Evolutionary conservation across 148 eudicot species (phyloP).

Genomic region (Cornus controversa): DNA sequence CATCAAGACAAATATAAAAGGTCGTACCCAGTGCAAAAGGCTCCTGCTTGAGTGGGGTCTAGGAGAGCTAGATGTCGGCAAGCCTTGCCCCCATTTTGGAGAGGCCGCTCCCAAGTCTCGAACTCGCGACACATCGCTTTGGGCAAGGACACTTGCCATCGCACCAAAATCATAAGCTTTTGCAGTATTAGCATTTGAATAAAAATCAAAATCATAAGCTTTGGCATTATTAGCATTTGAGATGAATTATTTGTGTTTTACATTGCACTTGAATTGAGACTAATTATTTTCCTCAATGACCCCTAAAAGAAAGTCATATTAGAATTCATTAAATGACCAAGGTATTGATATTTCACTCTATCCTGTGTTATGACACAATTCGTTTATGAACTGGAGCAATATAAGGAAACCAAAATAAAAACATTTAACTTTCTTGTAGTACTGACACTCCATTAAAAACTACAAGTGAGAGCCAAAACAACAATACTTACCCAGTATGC

Average conservation of each 20-base stretch:
- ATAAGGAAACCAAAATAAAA: neutral
- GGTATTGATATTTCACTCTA: no score
- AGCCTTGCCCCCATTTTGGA: no score
- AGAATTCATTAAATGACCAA: neutral
- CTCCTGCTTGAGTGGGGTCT: no score
- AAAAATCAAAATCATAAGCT: neutral
- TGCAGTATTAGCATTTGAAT: no score
- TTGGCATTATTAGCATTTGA: neutral
- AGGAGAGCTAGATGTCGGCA: no score
- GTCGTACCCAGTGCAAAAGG: no score
- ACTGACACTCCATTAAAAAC: neutral
- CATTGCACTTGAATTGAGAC: neutral
- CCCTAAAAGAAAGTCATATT: neutral
- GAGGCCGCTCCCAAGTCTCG: no score
- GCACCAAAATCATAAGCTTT: no score
- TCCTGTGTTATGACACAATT: no score
- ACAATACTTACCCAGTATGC: conserved; percentile 84
- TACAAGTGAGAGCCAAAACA: neutral
- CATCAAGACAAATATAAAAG: neutral
- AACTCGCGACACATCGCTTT: no score
- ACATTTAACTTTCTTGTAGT: neutral
- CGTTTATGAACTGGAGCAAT: no score
- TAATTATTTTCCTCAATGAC: neutral
- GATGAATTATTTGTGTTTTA: neutral
- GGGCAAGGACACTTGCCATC: no score